phyloP scores from a whole-genome alignment of 768 basidiomycete species.

The Chlorophyllum brunneum region DNA sequence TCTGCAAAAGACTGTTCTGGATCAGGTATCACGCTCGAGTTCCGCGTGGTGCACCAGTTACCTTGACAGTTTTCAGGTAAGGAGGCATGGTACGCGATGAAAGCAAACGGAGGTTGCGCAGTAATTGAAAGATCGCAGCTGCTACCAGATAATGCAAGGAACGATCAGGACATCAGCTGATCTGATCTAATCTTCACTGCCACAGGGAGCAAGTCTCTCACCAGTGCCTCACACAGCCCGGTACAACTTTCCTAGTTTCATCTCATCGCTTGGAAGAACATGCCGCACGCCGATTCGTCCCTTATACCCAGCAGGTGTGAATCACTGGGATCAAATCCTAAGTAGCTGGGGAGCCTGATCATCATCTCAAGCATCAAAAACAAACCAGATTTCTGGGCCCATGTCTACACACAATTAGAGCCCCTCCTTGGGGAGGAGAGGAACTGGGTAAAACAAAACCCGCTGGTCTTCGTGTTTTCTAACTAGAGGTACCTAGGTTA shows the following conservation, averaged over 20 bases:
- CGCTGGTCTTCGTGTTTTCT: not conserved
- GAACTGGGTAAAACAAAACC: slow-evolving; percentile 68
- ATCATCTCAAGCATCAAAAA: slow-evolving; percentile 46
- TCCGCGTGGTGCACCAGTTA: slow-evolving; percentile 17
- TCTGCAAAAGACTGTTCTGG: slow-evolving; percentile 86
- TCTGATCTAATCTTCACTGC: slow-evolving; percentile 24
- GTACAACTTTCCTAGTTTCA: no score
- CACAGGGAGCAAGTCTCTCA: no score
- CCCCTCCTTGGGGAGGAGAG: slow-evolving; percentile 62
- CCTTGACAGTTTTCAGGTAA: slow-evolving; percentile 70
- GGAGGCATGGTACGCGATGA: slow-evolving; percentile 53
- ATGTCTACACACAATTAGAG: slow-evolving; percentile 63
- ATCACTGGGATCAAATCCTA: not conserved
- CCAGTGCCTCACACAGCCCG: no score
- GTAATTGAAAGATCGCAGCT: no score
- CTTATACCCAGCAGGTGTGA: slow-evolving; percentile 55
- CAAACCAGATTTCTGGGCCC: slow-evolving; percentile 78
- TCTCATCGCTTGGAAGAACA: slow-evolving; percentile 23
- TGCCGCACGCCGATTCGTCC: slow-evolving; percentile 85
- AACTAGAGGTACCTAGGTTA: slow-evolving; percentile 45
- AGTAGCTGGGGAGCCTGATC: not conserved
- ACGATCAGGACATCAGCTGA: slow-evolving; percentile 13
- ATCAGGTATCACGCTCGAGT: not conserved
- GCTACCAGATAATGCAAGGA: not conserved
- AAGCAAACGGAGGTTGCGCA: no score